Conservation (phyloP, 2,329 filamentous ascomycete genomes). For the Ascochyta pisi region DNA sequence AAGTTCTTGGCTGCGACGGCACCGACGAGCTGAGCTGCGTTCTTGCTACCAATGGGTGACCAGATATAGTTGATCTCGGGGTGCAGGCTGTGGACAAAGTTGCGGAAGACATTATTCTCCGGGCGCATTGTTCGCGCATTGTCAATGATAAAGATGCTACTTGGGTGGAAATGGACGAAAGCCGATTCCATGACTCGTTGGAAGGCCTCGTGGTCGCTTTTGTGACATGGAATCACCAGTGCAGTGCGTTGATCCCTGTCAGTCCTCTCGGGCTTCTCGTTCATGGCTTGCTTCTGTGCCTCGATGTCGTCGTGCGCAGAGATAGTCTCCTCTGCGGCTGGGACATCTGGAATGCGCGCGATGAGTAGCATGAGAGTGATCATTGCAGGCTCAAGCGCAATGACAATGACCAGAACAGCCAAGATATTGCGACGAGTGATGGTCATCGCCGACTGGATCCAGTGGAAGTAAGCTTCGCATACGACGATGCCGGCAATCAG, state of each 20-base stretch:
- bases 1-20: constrained; percentile 21
- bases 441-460: constrained; percentile 22
- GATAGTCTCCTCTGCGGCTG: constrained; percentile 1
- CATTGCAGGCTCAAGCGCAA: constrained; percentile 22
- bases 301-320: constrained; percentile 7
- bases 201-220: constrained; percentile 15
- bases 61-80: no score
- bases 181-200: constrained; percentile 16
- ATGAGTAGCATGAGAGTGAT: constrained; percentile 16
- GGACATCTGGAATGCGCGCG: constrained; percentile 4
- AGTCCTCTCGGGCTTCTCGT: constrained; percentile 3
- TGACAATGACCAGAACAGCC: constrained; percentile 23
- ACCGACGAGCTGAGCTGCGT: constrained; percentile 27
- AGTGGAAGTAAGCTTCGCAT: constrained; percentile 18
- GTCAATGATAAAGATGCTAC: constrained; percentile 25
- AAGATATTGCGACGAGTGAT: constrained; percentile 26
- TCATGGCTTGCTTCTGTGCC: constrained; percentile 7
- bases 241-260: constrained; percentile 10
- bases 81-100: constrained; percentile 19
- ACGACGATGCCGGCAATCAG: constrained; percentile 19
- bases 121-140: constrained; percentile 20
- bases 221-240: constrained; percentile 17
- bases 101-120: constrained; percentile 16
- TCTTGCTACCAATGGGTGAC: constrained; percentile 27
- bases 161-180: constrained; percentile 21